These are phyloP conservation scores for Bipolaris sorokiniana DNA, from an alignment of 2,329 filamentous ascomycete genomes.

Conservation along the genomic window DNA sequence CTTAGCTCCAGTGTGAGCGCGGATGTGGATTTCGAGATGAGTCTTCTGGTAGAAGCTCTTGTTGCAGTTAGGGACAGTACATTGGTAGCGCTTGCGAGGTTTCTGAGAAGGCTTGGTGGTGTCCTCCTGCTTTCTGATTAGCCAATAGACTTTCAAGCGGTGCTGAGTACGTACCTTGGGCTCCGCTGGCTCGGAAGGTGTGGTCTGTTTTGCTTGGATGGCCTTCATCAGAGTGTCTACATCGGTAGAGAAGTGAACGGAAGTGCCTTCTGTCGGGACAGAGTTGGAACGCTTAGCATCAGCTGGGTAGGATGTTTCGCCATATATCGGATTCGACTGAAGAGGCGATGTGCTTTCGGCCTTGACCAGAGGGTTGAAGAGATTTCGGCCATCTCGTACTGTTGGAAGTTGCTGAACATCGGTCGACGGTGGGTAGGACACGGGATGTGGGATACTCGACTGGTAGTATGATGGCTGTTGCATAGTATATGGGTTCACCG, in stretches of 20 bases:
- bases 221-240: conserved; percentile 89
- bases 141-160: background rate
- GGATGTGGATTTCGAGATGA: conserved; percentile 86
- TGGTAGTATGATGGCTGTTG: conserved; percentile 41
- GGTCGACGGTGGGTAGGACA: conserved; percentile 33
- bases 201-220: conserved; percentile 72
- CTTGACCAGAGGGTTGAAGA: conserved; percentile 51
- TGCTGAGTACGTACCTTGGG: conserved; percentile 37
- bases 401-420: conserved; percentile 35
- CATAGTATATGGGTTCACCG: conserved; percentile 47
- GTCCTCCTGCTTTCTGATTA: conserved; percentile 28
- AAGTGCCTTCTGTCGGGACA: conserved; percentile 48
- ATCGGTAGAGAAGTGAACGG: conserved; percentile 76
- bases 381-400: conserved; percentile 37
- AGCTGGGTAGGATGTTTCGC: conserved; percentile 39
- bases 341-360: conserved; percentile 52
- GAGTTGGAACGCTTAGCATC: conserved; percentile 56
- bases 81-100: conserved; percentile 72
- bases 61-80: conserved; percentile 73
- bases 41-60: conserved; percentile 92
- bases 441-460: conserved; percentile 32
- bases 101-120: conserved; percentile 43
- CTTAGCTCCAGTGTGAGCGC: conserved; percentile 87
- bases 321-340: conserved; percentile 50
- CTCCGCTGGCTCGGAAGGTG: conserved; percentile 40